Percentiles rank a stretch among this genome's conserved stretches.
phyloP scores from a whole-genome alignment of 148 eudicot species.

The Rhododendron griersonianum region DNA sequence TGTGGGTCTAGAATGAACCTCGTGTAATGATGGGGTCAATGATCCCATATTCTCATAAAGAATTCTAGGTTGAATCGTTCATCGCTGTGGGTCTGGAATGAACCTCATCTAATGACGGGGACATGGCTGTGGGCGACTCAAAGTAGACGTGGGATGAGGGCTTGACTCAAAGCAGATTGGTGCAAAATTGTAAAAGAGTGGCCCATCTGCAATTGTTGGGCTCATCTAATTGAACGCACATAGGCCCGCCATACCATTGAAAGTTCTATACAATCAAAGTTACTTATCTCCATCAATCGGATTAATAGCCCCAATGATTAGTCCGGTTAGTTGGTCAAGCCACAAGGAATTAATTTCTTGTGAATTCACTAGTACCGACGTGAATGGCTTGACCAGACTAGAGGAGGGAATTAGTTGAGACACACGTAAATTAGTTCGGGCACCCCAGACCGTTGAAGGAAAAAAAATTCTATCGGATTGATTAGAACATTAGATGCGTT shows the following conservation, averaged over 20 bases:
- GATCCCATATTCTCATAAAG: too few species aligned
- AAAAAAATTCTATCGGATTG: not conserved
- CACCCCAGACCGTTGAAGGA: not conserved
- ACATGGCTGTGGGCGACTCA: not conserved
- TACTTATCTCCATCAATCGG: not conserved
- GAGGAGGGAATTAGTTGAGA: too few species aligned
- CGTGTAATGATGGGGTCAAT: too few species aligned
- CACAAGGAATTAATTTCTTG: too few species aligned
- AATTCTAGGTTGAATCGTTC: too few species aligned
- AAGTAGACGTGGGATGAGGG: not conserved
- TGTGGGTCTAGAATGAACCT: too few species aligned
- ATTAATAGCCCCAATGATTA: not conserved
- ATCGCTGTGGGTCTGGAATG: too few species aligned
- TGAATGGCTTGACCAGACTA: too few species aligned
- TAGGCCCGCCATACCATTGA: not conserved
- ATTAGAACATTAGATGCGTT: not conserved
- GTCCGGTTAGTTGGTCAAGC: not conserved
- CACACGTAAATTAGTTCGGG: rapidly evolving
- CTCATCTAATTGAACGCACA: not conserved
- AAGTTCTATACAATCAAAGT: not conserved
- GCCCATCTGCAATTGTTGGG: not conserved
- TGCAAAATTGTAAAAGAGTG: not conserved
- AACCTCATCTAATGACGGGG: not conserved
- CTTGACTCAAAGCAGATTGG: not conserved
- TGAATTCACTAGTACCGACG: too few species aligned